These are phyloP conservation scores for Bacidia gigantensis DNA, from an alignment of 495 filamentous ascomycete genomes.

Conservation along the genomic window DNA sequence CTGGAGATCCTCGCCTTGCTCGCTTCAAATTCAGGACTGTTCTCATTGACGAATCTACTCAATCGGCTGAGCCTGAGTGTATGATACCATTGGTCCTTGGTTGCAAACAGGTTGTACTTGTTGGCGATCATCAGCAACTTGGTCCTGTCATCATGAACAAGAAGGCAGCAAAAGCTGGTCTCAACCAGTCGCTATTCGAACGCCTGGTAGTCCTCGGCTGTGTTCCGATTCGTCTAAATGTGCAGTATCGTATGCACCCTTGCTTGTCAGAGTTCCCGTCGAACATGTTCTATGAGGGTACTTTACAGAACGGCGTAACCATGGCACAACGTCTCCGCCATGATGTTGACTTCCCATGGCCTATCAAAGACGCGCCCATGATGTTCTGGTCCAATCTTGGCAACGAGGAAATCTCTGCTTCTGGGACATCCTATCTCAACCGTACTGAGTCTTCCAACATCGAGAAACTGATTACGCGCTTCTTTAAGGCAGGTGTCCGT, in stretches of 20 bases:
- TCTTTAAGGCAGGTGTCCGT: constrained; percentile 98
- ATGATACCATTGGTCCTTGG: constrained; percentile 97
- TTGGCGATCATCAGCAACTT: constrained; percentile 96
- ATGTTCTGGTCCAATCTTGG: constrained; percentile 99
- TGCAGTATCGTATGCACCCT: constrained; percentile 99
- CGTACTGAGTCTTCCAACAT: constrained; percentile 94
- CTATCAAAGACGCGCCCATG: constrained; percentile 87
- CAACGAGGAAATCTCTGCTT: constrained; percentile 95
- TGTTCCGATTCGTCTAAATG: constrained; percentile 83
- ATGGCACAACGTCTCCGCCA: constrained; percentile 73
- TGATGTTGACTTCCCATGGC: constrained; percentile 98
- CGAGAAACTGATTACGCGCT: constrained; percentile 94
- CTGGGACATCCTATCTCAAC: constrained; percentile 95
- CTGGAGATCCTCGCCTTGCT: constrained; percentile 84
- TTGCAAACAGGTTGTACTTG: constrained; percentile 95
- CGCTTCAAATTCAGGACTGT: constrained; percentile 98
- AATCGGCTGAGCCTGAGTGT: constrained; percentile 97
- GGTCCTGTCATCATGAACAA: constrained; percentile 99
- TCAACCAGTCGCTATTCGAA: constrained; percentile 97
- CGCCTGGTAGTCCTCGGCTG: constrained; percentile 88
- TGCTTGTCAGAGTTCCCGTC: constrained; percentile 96
- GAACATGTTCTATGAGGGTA: constrained; percentile 99
- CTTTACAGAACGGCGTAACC: constrained; percentile 92
- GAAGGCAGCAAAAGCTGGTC: constrained; percentile 92
- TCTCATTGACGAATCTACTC: constrained; percentile 94